Base-by-base conservation (phyloP, 495 filamentous ascomycete species). In the Annulohypoxylon nitens region DNA sequence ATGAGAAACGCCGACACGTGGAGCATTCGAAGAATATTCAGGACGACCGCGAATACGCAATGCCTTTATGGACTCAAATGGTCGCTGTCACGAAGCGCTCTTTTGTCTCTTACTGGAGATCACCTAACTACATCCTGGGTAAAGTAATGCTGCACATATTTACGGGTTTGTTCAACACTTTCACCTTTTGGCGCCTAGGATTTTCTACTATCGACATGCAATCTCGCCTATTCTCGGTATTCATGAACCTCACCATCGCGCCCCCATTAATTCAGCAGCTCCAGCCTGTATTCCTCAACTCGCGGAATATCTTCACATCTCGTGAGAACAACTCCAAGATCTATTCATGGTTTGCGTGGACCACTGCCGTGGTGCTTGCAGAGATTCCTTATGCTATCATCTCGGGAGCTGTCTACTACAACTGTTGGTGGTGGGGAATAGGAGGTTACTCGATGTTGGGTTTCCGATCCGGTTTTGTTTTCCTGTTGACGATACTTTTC, bases 41-140 rank as follows among this genome's bases (percentile, higher is more conserved):
- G 41, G 80, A 82, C 48, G 78, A 78, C 25, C 73, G 73, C 16
- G 73, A 75, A 63, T 75, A 75, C 20, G 73, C 73, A 14, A 75
- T 73, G 73, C 64, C 64, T 12, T 6, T 72, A 54, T 75, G 64
- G 73, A 75, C 73, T 5, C 88, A 90, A 66, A 69, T 86, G 34
- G 77, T 73, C 60, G 75, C 81, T 5, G 85, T 87, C 51, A 80
- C 81, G 5, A 73, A 79, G 75, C 83, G 93, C 20, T 86, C 91
- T 62, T 93, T 93, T 79, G 75, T 92, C 64, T 88, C 93, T 59
- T 91, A 93, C 76, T 95, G 89, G 89, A 87, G 93, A 50, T 90
- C 88, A 30, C 90, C 88, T 2, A 83, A 86, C 9, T 94, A 95
- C 77, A 87, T 94, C 50, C 90, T 90, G 77, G 89, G 90, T 50